A percentile compares a stretch with the other conserved stretches of the same genome.
phyloP scores from a whole-genome alignment of 73 alveolate species.

The Stentor roeselii region DNA sequence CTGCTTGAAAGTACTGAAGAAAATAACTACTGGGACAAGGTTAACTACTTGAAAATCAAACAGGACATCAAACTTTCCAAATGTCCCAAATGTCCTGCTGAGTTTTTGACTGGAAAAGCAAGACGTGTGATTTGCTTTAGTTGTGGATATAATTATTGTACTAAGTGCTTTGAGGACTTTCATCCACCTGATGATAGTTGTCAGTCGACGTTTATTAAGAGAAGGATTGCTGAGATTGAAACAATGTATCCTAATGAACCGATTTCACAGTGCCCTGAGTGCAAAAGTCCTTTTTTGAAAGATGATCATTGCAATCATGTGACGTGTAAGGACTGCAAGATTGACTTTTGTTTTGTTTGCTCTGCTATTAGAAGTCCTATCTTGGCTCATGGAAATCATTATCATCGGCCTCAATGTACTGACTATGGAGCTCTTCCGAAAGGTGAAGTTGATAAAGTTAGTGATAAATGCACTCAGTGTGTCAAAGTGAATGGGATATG shows the following conservation, averaged over 20 bases:
- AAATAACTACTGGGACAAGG: not conserved
- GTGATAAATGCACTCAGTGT: slow-evolving; percentile 14
- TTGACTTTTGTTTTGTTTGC: slow-evolving; percentile 30
- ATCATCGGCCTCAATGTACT: slow-evolving; percentile 11
- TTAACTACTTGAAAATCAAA: too few species aligned
- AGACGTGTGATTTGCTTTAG: not conserved
- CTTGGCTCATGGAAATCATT: slow-evolving; percentile 16
- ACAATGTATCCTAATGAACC: not conserved
- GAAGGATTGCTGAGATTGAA: not conserved
- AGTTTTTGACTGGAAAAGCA: not conserved
- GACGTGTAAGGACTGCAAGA: not conserved
- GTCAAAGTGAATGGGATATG: not conserved
- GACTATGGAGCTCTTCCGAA: not conserved
- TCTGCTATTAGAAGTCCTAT: slow-evolving; percentile 20
- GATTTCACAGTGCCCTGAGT: slow-evolving; percentile 5
- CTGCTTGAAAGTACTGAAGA: too few species aligned
- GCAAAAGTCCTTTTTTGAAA: not conserved
- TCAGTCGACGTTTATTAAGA: not conserved
- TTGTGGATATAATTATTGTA: not conserved
- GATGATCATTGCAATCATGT: slow-evolving; percentile 24
- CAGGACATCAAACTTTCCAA: not conserved
- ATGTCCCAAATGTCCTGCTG: not conserved
- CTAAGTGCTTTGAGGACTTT: not conserved
- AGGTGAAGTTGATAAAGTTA: not conserved
- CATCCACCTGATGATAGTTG: not conserved